Base-by-base conservation (phyloP, 495 filamentous ascomycete genomes). In the Penicillium steckii region DNA sequence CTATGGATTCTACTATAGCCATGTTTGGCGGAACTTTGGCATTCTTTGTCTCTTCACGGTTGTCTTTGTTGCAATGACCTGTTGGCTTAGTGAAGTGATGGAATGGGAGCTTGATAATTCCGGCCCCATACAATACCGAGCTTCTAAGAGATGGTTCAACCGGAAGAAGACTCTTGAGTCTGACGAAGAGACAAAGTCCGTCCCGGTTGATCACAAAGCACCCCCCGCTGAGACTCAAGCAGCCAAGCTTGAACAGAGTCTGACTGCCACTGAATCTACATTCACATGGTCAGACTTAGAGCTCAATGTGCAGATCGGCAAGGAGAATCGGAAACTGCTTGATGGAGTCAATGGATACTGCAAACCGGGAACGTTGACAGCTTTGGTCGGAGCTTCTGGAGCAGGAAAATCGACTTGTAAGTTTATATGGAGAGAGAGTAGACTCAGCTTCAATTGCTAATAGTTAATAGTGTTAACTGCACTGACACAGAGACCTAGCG, bases 321-420 rank as follows among this genome's bases (percentile, higher is more conserved):
- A 80, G 22, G 88, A 89, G 5, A 79, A 80, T 22, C 76, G 86
- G 9, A 83, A 81, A 5, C 72, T 93, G 12, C 74, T 93, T 7
- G 80, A 89, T 53, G 73, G 84, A 40, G 81, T 92, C 5, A 85
- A 76, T 55, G 89, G 89, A 9, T 92, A 86, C 57, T 87, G 89
- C 56, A 85, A 85, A 54, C 89, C 90, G 4, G 89, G 90, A 1
- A 73, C 85, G 52, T 70, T 95, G 12, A 95, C 90, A 13, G 90
- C 89, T 4, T 72, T 93, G 4, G 90, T 93, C 79, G 89, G 89
- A n/a, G 86, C 86, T 10, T 90, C 86, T 13, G 90, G 90, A 13
- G 90, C 90, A 13, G 90, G 90, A 27, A 93, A 93, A 64, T 92
- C 90, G 0, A 93, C 89, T 0, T 94, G 96, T 71, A 57, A 56